Conservation (phyloP, 1,284 basidiomycete genomes). For the Chalciporus piperatoides region DNA sequence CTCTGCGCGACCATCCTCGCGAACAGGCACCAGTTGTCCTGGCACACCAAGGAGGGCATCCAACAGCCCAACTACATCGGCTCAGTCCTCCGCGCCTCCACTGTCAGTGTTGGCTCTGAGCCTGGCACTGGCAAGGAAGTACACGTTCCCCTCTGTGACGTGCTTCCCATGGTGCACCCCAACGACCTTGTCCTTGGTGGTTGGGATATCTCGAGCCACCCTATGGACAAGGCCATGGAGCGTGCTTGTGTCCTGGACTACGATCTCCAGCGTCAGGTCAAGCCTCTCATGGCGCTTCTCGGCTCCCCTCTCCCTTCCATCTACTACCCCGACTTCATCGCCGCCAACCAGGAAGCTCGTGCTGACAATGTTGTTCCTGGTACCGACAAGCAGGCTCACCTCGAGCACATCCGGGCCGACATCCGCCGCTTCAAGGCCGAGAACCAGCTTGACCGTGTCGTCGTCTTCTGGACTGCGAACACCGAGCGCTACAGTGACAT, state of each 20-base stretch:
- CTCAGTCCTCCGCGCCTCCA: slow-evolving; percentile 91
- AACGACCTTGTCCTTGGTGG: slow-evolving; percentile 97
- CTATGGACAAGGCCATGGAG: slow-evolving; percentile 91
- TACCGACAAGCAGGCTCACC: slow-evolving; percentile 83
- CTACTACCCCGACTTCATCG: slow-evolving; percentile 96
- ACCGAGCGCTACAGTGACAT: slow-evolving; percentile 98
- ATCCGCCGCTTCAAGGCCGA: slow-evolving; percentile 91
- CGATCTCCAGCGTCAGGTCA: slow-evolving; percentile 95
- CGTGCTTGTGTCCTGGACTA: slow-evolving; percentile 95
- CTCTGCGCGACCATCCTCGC: slow-evolving; percentile 94
- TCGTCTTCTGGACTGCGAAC: slow-evolving; percentile 99
- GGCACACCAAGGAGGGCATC: slow-evolving; percentile 91
- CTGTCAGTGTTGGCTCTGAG: slow-evolving; percentile 88
- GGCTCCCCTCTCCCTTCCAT: slow-evolving; percentile 89
- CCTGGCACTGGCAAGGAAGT: slow-evolving; percentile 85
- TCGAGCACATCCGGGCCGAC: slow-evolving; percentile 89
- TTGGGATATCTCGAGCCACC: slow-evolving; percentile 91
- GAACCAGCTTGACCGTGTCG: slow-evolving; percentile 81
- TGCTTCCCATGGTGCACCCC: slow-evolving; percentile 98
- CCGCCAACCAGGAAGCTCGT: slow-evolving; percentile 95
- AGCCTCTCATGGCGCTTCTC: slow-evolving; percentile 79
- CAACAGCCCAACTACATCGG: slow-evolving; percentile 98
- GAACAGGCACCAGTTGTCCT: slow-evolving; percentile 92
- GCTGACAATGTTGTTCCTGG: slow-evolving; percentile 92
- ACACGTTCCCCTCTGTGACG: slow-evolving; percentile 88